phyloP scores from a whole-genome alignment of 2,329 filamentous ascomycete genomes.

The Zymoseptoria brevis region DNA sequence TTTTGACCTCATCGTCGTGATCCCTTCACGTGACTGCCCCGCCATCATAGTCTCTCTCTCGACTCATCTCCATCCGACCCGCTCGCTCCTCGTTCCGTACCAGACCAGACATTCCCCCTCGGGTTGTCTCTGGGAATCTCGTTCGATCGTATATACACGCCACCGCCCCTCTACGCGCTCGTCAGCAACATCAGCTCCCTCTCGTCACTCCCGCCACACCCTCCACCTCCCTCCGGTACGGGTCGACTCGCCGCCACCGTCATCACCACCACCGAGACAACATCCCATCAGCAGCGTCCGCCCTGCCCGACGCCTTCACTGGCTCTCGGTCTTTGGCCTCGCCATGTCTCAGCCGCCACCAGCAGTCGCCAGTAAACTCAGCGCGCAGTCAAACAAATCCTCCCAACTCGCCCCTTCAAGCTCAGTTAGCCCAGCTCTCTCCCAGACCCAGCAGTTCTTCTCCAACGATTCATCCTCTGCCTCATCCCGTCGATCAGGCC shows the following conservation, averaged over 20 bases:
- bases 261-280: conserved; percentile 6
- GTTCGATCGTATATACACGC: not conserved
- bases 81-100: not conserved
- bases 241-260: not conserved
- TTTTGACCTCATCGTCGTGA: too few species aligned
- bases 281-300: conserved; percentile 4
- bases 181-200: not conserved
- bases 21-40: too few species aligned
- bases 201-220: not conserved
- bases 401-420: conserved; percentile 16
- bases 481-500: conserved; percentile 35
- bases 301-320: conserved; percentile 17
- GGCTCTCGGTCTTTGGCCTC: conserved; percentile 9
- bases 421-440: conserved; percentile 37
- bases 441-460: conserved; percentile 37
- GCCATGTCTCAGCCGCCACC: conserved; percentile 39
- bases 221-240: not conserved
- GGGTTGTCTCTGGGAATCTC: conserved; percentile 4
- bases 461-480: conserved; percentile 30
- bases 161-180: not conserved
- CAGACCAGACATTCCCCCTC: conserved; percentile 3
- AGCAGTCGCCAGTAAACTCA: conserved; percentile 24
- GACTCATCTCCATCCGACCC: too few species aligned
- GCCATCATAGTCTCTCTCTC: too few species aligned
- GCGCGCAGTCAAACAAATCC: conserved; percentile 36